phyloP scores from a whole-genome alignment of 441 rosid genomes.

The Bruguiera hainesii region DNA sequence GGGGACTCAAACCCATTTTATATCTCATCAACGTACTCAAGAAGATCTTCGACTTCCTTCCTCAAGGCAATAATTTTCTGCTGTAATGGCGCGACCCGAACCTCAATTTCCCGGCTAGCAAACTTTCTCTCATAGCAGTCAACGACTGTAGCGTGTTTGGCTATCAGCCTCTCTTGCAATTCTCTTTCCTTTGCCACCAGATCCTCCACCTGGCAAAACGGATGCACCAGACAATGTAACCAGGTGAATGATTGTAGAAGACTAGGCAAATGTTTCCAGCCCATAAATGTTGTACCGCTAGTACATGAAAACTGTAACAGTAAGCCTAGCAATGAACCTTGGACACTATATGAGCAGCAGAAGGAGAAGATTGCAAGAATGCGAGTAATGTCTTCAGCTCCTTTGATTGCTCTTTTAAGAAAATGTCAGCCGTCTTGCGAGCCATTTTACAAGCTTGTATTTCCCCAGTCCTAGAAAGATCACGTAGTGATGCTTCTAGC shows the following conservation, averaged over 20 bases:
- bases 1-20: constrained; percentile 3
- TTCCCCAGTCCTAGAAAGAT: constrained; percentile 91
- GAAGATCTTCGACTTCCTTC: constrained; percentile 83
- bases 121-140: constrained; percentile 71
- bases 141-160: constrained; percentile 68
- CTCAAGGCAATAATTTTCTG: constrained; percentile 61
- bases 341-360: constrained; percentile 64
- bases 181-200: constrained; percentile 78
- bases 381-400: constrained; percentile 59
- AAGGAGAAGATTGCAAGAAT: constrained; percentile 67
- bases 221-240: neutral
- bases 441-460: constrained; percentile 86
- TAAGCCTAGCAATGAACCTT: constrained; percentile 45
- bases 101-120: constrained; percentile 68
- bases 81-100: constrained; percentile 62
- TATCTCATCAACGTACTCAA: constrained; percentile 65
- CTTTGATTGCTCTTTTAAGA: constrained; percentile 73
- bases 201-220: constrained; percentile 62
- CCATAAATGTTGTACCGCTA: neutral
- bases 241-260: neutral
- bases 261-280: neutral
- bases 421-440: constrained; percentile 73
- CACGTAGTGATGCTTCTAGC: constrained; percentile 81
- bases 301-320: neutral
- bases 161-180: constrained; percentile 80